phyloP scores from a whole-genome alignment of 1,284 basidiomycete species.

The Ceratobasidium sp. region DNA sequence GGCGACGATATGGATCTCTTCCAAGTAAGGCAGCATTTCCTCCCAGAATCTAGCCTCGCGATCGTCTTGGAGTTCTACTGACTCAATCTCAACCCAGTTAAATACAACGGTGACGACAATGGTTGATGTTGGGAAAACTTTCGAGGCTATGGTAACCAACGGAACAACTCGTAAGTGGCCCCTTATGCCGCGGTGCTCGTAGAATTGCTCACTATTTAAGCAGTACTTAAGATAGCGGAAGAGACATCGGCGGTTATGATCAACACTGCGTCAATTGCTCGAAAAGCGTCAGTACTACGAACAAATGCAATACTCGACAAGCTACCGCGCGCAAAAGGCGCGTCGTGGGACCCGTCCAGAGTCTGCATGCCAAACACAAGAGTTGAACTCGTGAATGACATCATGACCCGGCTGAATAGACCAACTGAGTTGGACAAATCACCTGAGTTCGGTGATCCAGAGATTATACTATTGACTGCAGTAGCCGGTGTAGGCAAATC shows the following conservation, averaged over 20 bases:
- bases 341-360: constrained; percentile 23
- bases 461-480: constrained; percentile 23
- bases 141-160: not conserved
- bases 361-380: constrained; percentile 10
- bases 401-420: not conserved
- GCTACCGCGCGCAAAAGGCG: constrained; percentile 1
- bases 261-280: not conserved
- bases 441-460: no score
- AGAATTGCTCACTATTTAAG: no score
- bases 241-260: not conserved
- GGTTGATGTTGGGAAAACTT: not conserved
- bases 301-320: constrained; percentile 8
- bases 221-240: not conserved
- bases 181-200: no score
- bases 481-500: constrained; percentile 21
- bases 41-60: no score
- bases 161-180: not conserved
- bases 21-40: not conserved
- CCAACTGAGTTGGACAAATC: not conserved
- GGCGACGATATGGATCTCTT: not conserved
- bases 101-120: not conserved
- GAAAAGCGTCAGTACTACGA: not conserved
- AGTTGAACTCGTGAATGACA: not conserved
- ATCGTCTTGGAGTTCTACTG: not conserved
- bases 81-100: not conserved